A percentile compares a stretch with the other conserved stretches of the same genome.
Evolutionary conservation across 495 filamentous ascomycete species (phyloP).

Genomic region (Trichodelitschia bisporula): DNA sequence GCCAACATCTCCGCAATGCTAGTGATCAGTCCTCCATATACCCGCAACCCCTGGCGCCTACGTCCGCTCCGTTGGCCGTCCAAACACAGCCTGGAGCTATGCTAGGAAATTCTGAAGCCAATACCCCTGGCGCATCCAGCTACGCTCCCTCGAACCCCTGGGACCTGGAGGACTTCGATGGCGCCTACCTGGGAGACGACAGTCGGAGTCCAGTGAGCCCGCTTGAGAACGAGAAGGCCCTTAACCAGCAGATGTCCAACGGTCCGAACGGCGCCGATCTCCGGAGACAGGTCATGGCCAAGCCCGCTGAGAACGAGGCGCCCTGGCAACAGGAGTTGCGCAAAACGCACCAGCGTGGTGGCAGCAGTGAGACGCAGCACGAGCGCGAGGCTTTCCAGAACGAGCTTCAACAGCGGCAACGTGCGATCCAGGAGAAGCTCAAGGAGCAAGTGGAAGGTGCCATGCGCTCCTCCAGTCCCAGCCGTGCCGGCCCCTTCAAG

Average conservation of each 20-base stretch:
- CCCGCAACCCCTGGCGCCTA: slow-evolving; percentile 16
- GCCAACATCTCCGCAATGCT: slow-evolving; percentile 59
- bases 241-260: slow-evolving; percentile 2
- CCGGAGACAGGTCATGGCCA: slow-evolving; percentile 7
- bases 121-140: slow-evolving; percentile 15
- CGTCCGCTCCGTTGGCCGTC: slow-evolving; percentile 4
- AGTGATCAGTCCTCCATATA: slow-evolving; percentile 66
- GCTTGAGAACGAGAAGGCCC: slow-evolving; percentile 6
- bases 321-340: slow-evolving; percentile 19
- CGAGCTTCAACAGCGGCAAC: slow-evolving; percentile 53
- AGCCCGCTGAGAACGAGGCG: slow-evolving; percentile 5
- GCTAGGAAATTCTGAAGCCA: slow-evolving; percentile 9
- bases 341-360: slow-evolving; percentile 23
- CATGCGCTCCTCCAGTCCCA: slow-evolving; percentile 28
- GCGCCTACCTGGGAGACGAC: slow-evolving; percentile 17
- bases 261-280: no score
- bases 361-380: slow-evolving; percentile 32
- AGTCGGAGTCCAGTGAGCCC: slow-evolving; percentile 11
- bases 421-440: slow-evolving; percentile 60
- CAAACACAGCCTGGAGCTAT: slow-evolving; percentile 5
- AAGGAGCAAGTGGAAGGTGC: slow-evolving; percentile 45
- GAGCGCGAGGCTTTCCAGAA: slow-evolving; percentile 58
- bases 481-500: slow-evolving; percentile 22
- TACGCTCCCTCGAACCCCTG: slow-evolving; percentile 26
- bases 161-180: slow-evolving; percentile 25